Evolutionary conservation across 306 rosid species (phyloP).

Genomic region (Cicer judaicum): DNA sequence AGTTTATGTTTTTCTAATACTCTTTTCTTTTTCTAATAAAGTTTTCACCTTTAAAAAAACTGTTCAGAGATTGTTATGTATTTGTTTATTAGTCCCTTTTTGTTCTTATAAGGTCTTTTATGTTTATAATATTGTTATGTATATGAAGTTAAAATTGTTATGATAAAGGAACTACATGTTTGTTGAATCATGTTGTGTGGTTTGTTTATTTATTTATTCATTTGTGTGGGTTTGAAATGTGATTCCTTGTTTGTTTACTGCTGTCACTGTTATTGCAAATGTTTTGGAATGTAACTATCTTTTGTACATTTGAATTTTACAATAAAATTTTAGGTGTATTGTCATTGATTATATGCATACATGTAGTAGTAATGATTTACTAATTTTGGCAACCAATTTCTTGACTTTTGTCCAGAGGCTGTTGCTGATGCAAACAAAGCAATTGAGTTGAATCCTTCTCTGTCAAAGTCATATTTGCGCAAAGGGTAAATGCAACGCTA

Average conservation of each 20-base stretch:
- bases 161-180: background rate
- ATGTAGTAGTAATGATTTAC: slow-evolving; percentile 27
- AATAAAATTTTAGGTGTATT: background rate
- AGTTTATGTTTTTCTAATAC: background rate
- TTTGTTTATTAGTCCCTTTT: background rate
- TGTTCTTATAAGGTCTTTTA: background rate
- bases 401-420: slow-evolving; percentile 66
- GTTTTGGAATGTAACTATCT: background rate
- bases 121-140: background rate
- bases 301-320: background rate
- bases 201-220: background rate
- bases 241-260: background rate
- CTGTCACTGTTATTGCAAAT: background rate
- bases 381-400: slow-evolving; percentile 19
- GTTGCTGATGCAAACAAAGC: slow-evolving; percentile 86
- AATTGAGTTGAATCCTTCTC: slow-evolving; percentile 66
- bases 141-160: background rate
- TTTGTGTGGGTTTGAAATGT: background rate
- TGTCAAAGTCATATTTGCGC: slow-evolving; percentile 75
- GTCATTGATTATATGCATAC: background rate
- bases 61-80: background rate
- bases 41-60: background rate
- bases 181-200: background rate
- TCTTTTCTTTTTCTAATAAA: background rate
- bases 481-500: slow-evolving; percentile 65